Percentiles rank a stretch among this genome's conserved stretches.
Conservation (phyloP, 257 asterid genomes). For the Solanum pennellii region DNA sequence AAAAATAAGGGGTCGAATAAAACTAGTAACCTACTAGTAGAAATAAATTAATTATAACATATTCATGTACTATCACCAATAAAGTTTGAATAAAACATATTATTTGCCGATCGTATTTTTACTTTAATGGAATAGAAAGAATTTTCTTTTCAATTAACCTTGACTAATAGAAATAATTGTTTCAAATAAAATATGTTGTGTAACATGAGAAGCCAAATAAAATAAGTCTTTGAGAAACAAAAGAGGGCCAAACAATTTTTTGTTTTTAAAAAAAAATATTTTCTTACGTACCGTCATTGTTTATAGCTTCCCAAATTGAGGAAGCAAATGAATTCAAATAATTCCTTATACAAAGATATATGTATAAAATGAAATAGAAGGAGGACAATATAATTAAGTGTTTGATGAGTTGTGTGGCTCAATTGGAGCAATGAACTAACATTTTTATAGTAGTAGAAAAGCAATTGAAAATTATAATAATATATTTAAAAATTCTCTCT, state of each 20-base stretch:
- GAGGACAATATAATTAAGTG: neutral
- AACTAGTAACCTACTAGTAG: neutral
- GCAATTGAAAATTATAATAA: neutral
- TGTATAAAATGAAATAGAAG: neutral
- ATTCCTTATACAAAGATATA: neutral
- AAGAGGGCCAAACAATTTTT: neutral
- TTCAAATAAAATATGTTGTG: neutral
- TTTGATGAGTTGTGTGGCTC: neutral
- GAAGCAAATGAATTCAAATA: neutral
- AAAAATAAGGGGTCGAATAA: neutral
- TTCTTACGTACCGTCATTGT: neutral
- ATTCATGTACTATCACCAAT: neutral
- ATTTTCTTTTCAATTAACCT: neutral
- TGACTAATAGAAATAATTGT: neutral
- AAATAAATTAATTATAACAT: neutral
- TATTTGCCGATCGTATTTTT: neutral
- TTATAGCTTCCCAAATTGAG: neutral
- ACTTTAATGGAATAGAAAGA: neutral
- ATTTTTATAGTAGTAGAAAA: neutral
- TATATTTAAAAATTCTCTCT: neutral
- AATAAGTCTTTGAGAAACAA: neutral
- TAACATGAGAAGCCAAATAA: neutral
- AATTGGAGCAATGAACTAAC: neutral
- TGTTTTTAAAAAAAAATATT: neutral
- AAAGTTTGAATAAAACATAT: accelerated